phyloP scores from a whole-genome alignment of 2,329 filamentous ascomycete genomes.

The Fusarium chaquense region DNA sequence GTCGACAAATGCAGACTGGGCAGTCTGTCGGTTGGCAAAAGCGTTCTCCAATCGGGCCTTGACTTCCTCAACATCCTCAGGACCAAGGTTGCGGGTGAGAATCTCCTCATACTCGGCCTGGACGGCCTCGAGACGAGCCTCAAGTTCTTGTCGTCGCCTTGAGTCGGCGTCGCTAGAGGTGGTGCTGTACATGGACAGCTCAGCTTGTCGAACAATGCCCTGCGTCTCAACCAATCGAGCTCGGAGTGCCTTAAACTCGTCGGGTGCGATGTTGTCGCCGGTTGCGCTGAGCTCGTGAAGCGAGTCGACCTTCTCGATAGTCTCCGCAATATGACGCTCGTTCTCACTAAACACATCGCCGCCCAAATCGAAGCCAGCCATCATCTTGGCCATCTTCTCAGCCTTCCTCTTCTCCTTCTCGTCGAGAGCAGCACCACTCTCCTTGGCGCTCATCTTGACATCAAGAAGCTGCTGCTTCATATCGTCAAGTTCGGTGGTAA shows the following conservation, averaged over 20 bases:
- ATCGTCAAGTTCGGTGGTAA: constrained; percentile 92
- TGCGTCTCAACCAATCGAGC: constrained; percentile 88
- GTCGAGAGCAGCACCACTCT: constrained; percentile 87
- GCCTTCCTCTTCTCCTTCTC: constrained; percentile 99
- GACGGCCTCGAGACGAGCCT: constrained; percentile 77
- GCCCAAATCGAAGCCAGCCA: constrained; percentile 97
- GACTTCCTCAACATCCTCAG: constrained; percentile 85
- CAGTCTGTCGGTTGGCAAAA: constrained; percentile 79
- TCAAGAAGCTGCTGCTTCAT: constrained; percentile 96
- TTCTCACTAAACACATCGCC: constrained; percentile 94
- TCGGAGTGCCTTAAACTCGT: constrained; percentile 82
- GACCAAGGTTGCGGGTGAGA: constrained; percentile 80
- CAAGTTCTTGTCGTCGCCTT: constrained; percentile 79
- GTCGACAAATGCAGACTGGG: constrained; percentile 78
- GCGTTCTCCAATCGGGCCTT: constrained; percentile 82
- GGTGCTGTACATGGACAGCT: constrained; percentile 82
- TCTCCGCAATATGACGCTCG: constrained; percentile 83
- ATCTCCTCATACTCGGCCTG: constrained; percentile 88
- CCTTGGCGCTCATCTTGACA: constrained; percentile 95
- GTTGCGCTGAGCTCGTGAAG: constrained; percentile 80
- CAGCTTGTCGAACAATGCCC: constrained; percentile 90
- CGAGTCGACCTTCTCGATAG: constrained; percentile 84
- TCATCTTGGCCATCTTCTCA: constrained; percentile 99
- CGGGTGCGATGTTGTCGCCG: constrained; percentile 83
- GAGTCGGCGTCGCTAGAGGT: constrained; percentile 73